Base-by-base conservation (phyloP, 208 protist species). In the Crithidia expoeki region DNA sequence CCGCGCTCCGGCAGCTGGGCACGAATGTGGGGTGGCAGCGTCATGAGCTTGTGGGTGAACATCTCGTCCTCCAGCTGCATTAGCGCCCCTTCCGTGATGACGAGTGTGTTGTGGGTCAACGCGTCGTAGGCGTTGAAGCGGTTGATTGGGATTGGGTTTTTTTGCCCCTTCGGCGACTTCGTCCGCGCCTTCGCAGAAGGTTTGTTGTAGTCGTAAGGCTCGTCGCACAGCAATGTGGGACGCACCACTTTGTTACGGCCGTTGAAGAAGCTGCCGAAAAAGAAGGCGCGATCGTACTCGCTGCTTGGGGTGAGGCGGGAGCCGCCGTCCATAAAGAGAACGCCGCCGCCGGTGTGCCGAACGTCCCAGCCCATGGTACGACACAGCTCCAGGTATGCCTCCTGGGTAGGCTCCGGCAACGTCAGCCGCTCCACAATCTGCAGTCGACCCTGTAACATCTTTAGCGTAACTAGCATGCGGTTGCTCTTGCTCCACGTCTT, bases 261-360 rank as follows among this genome's bases (percentile, higher is more conserved):
- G 49, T 97, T 95, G 76, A 94, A 94, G 62, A 97, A 97, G 70
- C 89, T 95, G 38, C 93, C 93, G 77, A 90, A 95, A 72, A 97
- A 97, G 68, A 97, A 97, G 36, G 80, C 74, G 21, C 90, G 79
- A 60, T 97, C 86, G 72, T 87, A 97, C 79, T 97, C 90, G 42
- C 57, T 80, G 73, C 89, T 94, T 12, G 93, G 87, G 9, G 89
- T 94, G 47, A 97, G 74, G 16, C 90, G 88, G 0, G 90, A 95
- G 25, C 93, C 93, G 28, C 93, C 93, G 57, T 97, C 93, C 86
- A 97, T 97, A 63, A 95, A 97, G 10, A 97, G 85, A 11, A 94
- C 93, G 11, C 93, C 93, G 21, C 85, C 88, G 23, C 93, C 93
- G 33, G 74, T 94, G 76, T 97, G 93, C 12, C 93, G 86, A 25